Conservation (phyloP, 495 filamentous ascomycete genomes). For the Cercophora scortea region DNA sequence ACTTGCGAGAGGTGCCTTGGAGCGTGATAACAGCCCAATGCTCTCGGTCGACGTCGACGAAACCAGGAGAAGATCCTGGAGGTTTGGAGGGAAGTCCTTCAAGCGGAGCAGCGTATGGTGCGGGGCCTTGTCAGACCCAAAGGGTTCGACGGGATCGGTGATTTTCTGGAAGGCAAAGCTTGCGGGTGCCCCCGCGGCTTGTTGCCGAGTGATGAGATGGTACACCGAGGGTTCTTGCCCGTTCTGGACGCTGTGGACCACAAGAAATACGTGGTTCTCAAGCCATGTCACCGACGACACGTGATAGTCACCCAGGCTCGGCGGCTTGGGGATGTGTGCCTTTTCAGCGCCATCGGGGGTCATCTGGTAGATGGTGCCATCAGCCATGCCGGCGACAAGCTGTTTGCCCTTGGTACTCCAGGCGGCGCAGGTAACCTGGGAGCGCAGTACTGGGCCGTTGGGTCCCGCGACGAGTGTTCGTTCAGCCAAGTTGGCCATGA, state of each 20-base stretch:
- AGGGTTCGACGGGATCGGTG: slow-evolving; percentile 62
- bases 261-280: slow-evolving; percentile 77
- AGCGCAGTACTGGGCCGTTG: slow-evolving; percentile 59
- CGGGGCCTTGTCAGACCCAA: slow-evolving; percentile 55
- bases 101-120: slow-evolving; percentile 71
- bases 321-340: slow-evolving; percentile 69
- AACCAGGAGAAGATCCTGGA: slow-evolving; percentile 74
- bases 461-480: slow-evolving; percentile 48
- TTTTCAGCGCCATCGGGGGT: slow-evolving; percentile 69
- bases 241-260: slow-evolving; percentile 59
- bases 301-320: slow-evolving; percentile 60
- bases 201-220: slow-evolving; percentile 64
- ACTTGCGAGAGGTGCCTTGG: slow-evolving; percentile 54
- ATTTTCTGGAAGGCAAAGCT: slow-evolving; percentile 64
- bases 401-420: slow-evolving; percentile 95
- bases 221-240: slow-evolving; percentile 54
- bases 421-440: slow-evolving; percentile 72
- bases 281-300: slow-evolving; percentile 87
- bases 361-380: slow-evolving; percentile 79
- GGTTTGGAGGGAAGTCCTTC: slow-evolving; percentile 65
- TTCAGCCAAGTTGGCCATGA: slow-evolving; percentile 72
- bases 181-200: slow-evolving; percentile 26
- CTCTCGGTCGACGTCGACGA: slow-evolving; percentile 71
- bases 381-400: slow-evolving; percentile 75
- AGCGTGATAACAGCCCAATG: slow-evolving; percentile 68